Evolutionary conservation across 1,139 yeast species (phyloP), one percentile per base, ranked within the genome.

Genomic region (Eremothecium sinecaudum): DNA sequence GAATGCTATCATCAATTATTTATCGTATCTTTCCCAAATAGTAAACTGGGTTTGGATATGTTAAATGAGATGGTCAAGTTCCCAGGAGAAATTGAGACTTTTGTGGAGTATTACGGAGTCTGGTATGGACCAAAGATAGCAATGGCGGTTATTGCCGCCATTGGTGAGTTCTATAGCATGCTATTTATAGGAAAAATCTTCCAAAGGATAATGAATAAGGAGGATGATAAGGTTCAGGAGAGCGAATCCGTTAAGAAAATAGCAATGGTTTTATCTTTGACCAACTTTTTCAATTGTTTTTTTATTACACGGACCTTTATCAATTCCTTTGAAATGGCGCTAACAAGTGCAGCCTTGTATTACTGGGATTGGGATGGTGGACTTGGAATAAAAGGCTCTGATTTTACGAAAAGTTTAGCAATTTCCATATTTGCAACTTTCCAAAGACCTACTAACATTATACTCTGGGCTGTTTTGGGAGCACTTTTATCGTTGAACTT

Each of bases 271-370:
- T 50, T 81, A 17, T 76, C 90, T 12, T 44, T 82, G 4, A 55
- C 71, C 1, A 83, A 87, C 39, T 80, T 86, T 6, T 87, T 84
- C 66, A 86, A 86, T 53, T 82, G 90, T 80, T 83, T 71, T 56
- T 67, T 79, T 31, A 64, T 74, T 26, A 78, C 94, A 1, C 66
- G 99, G 42, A 79, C 95, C 2, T 92, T 92, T 54, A 75, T 94
- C 33, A 92, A 90, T 50, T 73, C 81, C 16, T 63, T 86, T 33
- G 99, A 92, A 56, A 71, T 80, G 67, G 66, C 71, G 2, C 52
- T 87, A 37, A 82, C 92, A 0, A 65, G 78, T 0, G 58, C 73
- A n/a, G 90, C 87, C 0, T 61, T 87, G 35, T 65, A 71, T 13
- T 70, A 65, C 50, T 83, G 95, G 94, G 80, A 86, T 5, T 73